Evolutionary conservation across 225 moss, liverwort and hornwort species (phyloP).

Genomic region (Climacium dendroides): DNA sequence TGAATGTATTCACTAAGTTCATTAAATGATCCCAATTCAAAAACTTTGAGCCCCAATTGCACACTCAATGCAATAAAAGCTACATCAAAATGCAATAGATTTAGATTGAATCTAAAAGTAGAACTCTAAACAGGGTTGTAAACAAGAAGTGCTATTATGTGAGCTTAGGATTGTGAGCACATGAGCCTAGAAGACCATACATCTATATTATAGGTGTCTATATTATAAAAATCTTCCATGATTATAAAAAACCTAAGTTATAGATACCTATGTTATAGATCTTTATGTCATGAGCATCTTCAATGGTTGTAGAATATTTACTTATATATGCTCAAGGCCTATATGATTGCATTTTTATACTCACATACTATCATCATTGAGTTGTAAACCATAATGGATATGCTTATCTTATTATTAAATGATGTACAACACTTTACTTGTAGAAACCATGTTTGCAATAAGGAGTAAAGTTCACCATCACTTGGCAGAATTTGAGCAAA

Average conservation of each 20-base stretch:
- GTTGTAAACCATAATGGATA: not conserved
- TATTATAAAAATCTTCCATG: no score
- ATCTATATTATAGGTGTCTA: no score
- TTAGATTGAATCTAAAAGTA: not conserved
- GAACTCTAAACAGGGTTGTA: not conserved
- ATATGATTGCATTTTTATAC: no score
- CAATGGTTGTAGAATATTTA: no score
- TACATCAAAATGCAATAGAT: fast-evolving
- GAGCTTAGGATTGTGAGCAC: no score
- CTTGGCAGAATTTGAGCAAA: not conserved
- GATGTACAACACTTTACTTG: not conserved
- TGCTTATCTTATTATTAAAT: not conserved
- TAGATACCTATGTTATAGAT: no score
- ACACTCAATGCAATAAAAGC: not conserved
- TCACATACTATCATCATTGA: no score
- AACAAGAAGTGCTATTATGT: no score
- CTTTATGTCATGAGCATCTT: no score
- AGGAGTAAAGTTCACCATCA: not conserved
- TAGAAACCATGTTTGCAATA: not conserved
- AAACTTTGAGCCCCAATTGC: not conserved
- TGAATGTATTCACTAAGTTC: not conserved
- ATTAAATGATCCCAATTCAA: not conserved
- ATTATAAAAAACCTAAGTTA: no score
- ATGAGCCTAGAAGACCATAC: no score
- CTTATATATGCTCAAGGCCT: no score